Evolutionary conservation across 106 monocot species (phyloP).

Genomic region (Narthecium ossifragum): DNA sequence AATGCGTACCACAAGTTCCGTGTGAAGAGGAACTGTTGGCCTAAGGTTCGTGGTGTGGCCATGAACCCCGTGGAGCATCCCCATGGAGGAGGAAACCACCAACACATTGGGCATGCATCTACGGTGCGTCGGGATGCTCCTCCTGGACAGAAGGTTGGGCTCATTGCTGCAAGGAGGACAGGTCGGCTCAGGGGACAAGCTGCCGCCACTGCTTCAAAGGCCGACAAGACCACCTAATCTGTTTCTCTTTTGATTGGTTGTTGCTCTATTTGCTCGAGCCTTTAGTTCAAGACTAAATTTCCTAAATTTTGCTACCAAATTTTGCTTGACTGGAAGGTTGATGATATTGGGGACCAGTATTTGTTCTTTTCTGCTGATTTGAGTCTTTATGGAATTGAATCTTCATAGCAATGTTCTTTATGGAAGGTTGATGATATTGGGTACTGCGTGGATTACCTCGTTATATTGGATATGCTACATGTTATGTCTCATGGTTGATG

Average conservation of each 20-base stretch:
- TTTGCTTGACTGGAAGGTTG: no score
- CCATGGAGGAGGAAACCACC: conserved; percentile 21
- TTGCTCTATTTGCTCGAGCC: neutral
- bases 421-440: no score
- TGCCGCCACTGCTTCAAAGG: conserved; percentile 13
- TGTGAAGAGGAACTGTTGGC: conserved; percentile 30
- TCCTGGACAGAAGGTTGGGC: conserved; percentile 12
- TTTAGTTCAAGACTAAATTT: no score
- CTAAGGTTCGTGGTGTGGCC: conserved; percentile 23
- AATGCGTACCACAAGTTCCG: conserved; percentile 26
- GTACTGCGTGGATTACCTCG: no score
- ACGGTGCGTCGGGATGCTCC: conserved; percentile 7
- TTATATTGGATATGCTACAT: no score
- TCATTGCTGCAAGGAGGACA: conserved; percentile 19
- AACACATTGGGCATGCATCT: conserved; percentile 16
- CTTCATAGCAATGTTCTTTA: no score
- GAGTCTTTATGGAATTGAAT: no score
- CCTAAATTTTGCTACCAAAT: no score
- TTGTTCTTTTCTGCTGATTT: no score
- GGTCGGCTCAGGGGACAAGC: conserved; percentile 16
- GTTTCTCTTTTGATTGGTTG: neutral
- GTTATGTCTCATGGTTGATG: no score
- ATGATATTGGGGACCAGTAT: no score
- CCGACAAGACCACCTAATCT: conserved; percentile 7
- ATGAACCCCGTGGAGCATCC: conserved; percentile 26